These are phyloP conservation scores for Corymbia calophylla DNA, from an alignment of 441 rosid species.

Conservation along the genomic window DNA sequence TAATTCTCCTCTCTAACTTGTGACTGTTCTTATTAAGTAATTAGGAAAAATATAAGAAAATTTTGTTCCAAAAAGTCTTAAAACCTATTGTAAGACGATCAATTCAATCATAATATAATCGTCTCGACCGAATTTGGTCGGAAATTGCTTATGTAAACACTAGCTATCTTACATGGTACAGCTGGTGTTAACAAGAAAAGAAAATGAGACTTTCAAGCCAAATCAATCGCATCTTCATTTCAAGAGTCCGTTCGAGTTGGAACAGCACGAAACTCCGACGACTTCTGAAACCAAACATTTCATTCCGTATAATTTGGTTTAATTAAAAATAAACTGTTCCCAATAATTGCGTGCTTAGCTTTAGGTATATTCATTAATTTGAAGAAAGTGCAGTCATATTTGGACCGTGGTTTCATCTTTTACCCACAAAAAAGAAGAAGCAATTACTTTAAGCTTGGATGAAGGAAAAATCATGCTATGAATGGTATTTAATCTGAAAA, in stretches of 20 bases:
- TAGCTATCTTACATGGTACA: fast-evolving
- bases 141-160: fast-evolving
- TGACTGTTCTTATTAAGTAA: background rate
- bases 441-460: background rate
- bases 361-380: background rate
- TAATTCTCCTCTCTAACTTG: background rate
- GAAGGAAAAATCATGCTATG: background rate
- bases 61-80: background rate
- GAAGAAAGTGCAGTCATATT: background rate
- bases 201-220: background rate
- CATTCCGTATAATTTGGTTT: background rate
- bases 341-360: background rate
- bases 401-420: background rate
- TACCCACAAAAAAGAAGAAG: background rate
- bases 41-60: background rate
- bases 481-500: background rate
- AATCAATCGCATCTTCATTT: background rate
- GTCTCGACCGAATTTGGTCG: fast-evolving
- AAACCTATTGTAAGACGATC: fast-evolving
- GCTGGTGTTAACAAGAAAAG: fast-evolving
- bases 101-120: fast-evolving
- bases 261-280: background rate
- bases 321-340: background rate
- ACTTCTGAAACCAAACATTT: background rate
- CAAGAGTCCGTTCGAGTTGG: fast-evolving